phyloP scores from a whole-genome alignment of 2,329 filamentous ascomycete species.

The Sporothrix humicola region DNA sequence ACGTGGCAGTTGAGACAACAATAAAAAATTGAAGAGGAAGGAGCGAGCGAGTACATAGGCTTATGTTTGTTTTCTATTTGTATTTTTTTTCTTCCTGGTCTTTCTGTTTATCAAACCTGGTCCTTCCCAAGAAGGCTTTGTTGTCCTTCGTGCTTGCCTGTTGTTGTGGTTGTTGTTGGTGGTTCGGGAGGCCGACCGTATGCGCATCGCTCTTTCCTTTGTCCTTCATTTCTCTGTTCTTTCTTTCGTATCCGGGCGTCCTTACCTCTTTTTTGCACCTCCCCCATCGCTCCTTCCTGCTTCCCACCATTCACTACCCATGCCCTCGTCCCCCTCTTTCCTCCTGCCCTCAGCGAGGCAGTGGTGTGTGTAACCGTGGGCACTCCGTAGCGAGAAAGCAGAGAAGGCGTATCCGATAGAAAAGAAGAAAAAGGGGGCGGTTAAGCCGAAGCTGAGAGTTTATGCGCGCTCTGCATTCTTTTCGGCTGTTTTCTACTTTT shows the following conservation, averaged over 20 bases:
- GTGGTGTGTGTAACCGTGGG: slow-evolving; percentile 16
- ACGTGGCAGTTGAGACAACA: slow-evolving; percentile 27
- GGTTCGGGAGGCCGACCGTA: background rate
- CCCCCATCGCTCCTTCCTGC: background rate
- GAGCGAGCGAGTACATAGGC: background rate
- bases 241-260: background rate
- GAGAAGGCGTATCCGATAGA: slow-evolving; percentile 1
- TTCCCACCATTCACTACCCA: slow-evolving; percentile 5
- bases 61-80: background rate
- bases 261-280: background rate
- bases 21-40: background rate
- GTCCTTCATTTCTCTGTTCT: background rate
- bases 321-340: background rate
- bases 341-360: background rate
- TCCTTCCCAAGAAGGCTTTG: background rate
- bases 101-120: background rate
- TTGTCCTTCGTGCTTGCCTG: background rate
- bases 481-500: background rate
- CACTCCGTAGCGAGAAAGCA: slow-evolving; percentile 19
- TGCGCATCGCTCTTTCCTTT: slow-evolving; percentile 13
- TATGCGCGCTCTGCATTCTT: background rate
- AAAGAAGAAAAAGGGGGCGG: background rate
- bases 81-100: background rate
- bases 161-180: background rate
- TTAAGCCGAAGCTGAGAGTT: slow-evolving; percentile 12